Evolutionary conservation across 108 stramenopile genomes (phyloP).

Genomic region (Discostella pseudostelligera): DNA sequence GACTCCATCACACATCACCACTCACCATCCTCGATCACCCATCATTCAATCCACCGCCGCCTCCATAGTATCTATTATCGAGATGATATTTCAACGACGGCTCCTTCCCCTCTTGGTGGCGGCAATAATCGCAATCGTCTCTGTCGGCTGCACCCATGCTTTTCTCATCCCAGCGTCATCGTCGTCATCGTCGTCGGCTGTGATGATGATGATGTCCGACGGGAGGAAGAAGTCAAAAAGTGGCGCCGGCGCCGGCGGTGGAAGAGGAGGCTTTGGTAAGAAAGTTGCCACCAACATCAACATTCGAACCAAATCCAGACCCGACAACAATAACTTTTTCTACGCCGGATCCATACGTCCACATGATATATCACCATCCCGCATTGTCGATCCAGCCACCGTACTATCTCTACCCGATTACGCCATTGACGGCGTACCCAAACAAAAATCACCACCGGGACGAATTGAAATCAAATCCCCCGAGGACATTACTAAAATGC

Average conservation of each 20-base stretch:
- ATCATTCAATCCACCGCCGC: too few relatives aligned
- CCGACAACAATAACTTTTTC: conserved; percentile 40
- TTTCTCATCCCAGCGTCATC: neutral
- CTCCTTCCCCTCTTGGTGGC: neutral
- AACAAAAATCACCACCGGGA: conserved; percentile 20
- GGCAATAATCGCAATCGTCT: neutral
- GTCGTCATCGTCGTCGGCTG: too few relatives aligned
- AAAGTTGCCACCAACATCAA: conserved; percentile 25
- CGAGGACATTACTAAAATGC: conserved; percentile 89
- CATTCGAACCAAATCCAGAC: conserved; percentile 7
- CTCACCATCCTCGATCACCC: neutral
- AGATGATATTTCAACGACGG: neutral
- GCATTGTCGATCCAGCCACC: conserved; percentile 51
- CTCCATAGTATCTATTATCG: too few relatives aligned
- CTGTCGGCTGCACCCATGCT: neutral
- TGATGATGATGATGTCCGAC: too few relatives aligned
- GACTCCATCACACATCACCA: too few relatives aligned
- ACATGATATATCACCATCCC: conserved; percentile 59
- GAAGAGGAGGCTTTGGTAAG: conserved; percentile 23
- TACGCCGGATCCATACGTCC: conserved; percentile 74
- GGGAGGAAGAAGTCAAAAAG: too few relatives aligned
- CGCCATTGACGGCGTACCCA: conserved; percentile 66
- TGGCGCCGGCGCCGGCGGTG: neutral
- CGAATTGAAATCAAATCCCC: conserved; percentile 83
- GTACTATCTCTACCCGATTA: conserved; percentile 63